phyloP scores from a whole-genome alignment of 805 yeast species.

The Starmerella davenportii region DNA sequence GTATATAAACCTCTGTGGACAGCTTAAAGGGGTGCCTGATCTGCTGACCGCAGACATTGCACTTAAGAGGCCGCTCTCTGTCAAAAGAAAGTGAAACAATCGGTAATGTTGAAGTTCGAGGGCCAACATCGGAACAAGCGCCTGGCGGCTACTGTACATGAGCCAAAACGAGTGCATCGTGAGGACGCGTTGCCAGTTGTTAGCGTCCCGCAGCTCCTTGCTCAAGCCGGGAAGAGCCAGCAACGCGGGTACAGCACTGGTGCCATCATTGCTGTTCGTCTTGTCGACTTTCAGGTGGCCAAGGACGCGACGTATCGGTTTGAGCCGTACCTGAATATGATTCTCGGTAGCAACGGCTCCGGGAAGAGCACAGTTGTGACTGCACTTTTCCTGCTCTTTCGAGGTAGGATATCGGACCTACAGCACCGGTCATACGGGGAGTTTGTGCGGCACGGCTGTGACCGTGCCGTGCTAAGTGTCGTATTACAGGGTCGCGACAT shows the following conservation, averaged over 20 bases:
- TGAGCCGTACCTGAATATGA: constrained; percentile 73
- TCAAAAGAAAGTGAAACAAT: too few relatives aligned
- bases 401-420: constrained; percentile 33
- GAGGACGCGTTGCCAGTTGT: too few relatives aligned
- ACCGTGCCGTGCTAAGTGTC: constrained; percentile 7
- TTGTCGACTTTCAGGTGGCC: constrained; percentile 17
- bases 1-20: too few relatives aligned
- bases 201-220: not conserved
- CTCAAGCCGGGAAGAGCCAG: not conserved
- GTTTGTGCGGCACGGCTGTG: constrained; percentile 11
- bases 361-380: constrained; percentile 89
- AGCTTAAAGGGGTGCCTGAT: too few relatives aligned
- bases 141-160: too few relatives aligned
- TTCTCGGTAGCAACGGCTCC: constrained; percentile 91
- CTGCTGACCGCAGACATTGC: too few relatives aligned
- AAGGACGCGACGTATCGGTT: constrained; percentile 25
- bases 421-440: constrained; percentile 26
- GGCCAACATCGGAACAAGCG: too few relatives aligned
- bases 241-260: constrained; percentile 10
- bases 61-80: too few relatives aligned
- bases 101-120: too few relatives aligned
- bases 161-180: too few relatives aligned
- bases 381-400: constrained; percentile 77
- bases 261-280: constrained; percentile 10
- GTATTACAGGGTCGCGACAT: constrained; percentile 3